Evolutionary conservation across 352 stramenopile species (phyloP).

Genomic region (Phytophthora podocarpi): DNA sequence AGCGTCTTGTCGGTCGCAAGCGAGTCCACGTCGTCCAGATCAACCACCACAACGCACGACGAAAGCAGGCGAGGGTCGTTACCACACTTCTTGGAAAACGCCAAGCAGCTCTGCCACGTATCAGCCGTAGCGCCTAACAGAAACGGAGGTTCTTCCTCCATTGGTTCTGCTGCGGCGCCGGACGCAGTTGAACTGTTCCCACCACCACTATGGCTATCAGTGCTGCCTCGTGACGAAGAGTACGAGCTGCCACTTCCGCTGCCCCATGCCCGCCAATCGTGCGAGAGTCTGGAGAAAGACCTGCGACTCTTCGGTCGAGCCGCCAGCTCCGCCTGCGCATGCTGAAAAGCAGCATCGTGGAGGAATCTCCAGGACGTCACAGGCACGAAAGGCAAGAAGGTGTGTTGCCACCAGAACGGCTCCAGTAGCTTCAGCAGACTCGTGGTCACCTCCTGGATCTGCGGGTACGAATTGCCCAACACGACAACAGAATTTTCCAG

Average conservation of each 20-base stretch:
- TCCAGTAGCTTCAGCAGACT: conserved; percentile 72
- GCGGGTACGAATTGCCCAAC: conserved; percentile 67
- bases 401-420: conserved; percentile 86
- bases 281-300: conserved; percentile 58
- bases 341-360: conserved; percentile 61
- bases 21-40: conserved; percentile 62
- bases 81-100: conserved; percentile 48
- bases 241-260: conserved; percentile 35
- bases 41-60: conserved; percentile 68
- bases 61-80: conserved; percentile 59
- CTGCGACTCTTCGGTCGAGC: conserved; percentile 60
- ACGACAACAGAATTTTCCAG: conserved; percentile 82
- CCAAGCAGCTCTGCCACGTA: conserved; percentile 71
- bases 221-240: conserved; percentile 37
- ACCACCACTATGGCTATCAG: conserved; percentile 23
- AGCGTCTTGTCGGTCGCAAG: conserved; percentile 63
- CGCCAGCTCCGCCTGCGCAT: conserved; percentile 55
- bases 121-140: conserved; percentile 68
- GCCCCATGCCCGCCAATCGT: conserved; percentile 69
- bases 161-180: neutral
- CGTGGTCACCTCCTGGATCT: conserved; percentile 78
- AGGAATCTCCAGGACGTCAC: conserved; percentile 78
- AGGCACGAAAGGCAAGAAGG: conserved; percentile 76
- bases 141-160: conserved; percentile 64
- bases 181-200: conserved; percentile 12